These are phyloP conservation scores for Aspergillus brunneoviolaceus DNA, from an alignment of 2,329 filamentous ascomycete genomes.

Conservation along the genomic window DNA sequence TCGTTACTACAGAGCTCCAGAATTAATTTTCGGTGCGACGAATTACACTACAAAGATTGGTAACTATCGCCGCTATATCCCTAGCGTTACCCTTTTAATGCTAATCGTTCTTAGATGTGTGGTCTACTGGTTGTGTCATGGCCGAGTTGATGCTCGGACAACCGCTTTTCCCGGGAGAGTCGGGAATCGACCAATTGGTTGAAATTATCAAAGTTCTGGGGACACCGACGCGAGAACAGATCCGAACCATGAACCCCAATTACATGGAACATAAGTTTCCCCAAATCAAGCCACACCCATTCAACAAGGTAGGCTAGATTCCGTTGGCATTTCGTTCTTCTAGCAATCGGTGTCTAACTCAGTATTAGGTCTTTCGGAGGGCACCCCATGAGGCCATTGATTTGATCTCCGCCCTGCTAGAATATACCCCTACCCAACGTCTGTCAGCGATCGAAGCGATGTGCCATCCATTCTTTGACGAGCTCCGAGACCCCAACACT, in stretches of 20 bases:
- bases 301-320: constrained; percentile 70
- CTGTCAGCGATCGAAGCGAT: constrained; percentile 92
- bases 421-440: constrained; percentile 96
- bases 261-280: constrained; percentile 99
- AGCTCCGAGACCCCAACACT: constrained; percentile 86
- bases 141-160: constrained; percentile 98
- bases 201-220: constrained; percentile 99
- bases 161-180: constrained; percentile 95
- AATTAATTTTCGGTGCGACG: constrained; percentile 96
- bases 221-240: constrained; percentile 94
- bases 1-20: constrained; percentile 94
- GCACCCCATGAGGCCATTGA: constrained; percentile 91
- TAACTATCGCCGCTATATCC: constrained; percentile 51
- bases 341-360: constrained; percentile 20
- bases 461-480: constrained; percentile 98
- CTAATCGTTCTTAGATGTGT: constrained; percentile 69
- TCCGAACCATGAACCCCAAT: constrained; percentile 99
- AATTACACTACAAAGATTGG: constrained; percentile 99
- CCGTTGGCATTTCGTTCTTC: neutral
- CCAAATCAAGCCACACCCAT: constrained; percentile 98
- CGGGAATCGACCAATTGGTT: constrained; percentile 95
- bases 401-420: constrained; percentile 85
- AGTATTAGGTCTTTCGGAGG: constrained; percentile 80
- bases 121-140: constrained; percentile 99
- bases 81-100: neutral